Base-by-base conservation (phyloP, 2,329 filamentous ascomycete species). In the Curvularia sp. region DNA sequence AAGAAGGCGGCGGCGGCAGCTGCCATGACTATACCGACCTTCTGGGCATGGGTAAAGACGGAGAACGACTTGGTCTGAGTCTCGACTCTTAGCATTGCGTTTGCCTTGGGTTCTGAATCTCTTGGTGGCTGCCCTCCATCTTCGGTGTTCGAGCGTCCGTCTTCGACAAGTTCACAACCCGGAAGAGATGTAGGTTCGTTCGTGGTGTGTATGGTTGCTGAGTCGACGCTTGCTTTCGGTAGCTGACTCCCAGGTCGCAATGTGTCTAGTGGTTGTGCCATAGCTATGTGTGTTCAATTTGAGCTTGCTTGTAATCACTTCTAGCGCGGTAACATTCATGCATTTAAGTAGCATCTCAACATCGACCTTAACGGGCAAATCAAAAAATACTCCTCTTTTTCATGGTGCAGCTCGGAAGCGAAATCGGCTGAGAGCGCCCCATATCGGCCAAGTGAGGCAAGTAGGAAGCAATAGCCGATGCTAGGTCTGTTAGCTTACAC, bases 1-100 rank as follows among this genome's bases (percentile, higher is more conserved):
- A 46, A 46, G n/a, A 46, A 46, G n/a, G 43, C 43, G 24, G 43
- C 43, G 15, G 43, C 26, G 15, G 43, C 43, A 18, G 43, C 26
- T 12, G 43, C n/a, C 43, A 46, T 30, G 26, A 30, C 43, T 24
- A 46, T 30, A 13, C 43, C 26, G 43, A 46, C 3, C 26, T 46
- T 46, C 20, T 46, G 43, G 4, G 12, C 1, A 46, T 46, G 26
- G 15, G 43, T 46, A 15, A 46, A 46, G 13, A 18, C 26, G 0
- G 43, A 46, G 26, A 46, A 46, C 18, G 15, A 10, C 4, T 31
- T 31, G 43, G 7, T 46, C n/a, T 31, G 43, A 30, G 43, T 30
- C 24, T 46, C 43, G 9, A 46, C 43, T 18, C 30, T 46, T 12
- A 13, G 5, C n/a, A 31, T 18, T 20, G 43, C 6, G 15, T 46